Evolutionary conservation across 345 rosid species (phyloP), one percentile per base, ranked within the genome.

Genomic region (Lumnitzera littorea): DNA sequence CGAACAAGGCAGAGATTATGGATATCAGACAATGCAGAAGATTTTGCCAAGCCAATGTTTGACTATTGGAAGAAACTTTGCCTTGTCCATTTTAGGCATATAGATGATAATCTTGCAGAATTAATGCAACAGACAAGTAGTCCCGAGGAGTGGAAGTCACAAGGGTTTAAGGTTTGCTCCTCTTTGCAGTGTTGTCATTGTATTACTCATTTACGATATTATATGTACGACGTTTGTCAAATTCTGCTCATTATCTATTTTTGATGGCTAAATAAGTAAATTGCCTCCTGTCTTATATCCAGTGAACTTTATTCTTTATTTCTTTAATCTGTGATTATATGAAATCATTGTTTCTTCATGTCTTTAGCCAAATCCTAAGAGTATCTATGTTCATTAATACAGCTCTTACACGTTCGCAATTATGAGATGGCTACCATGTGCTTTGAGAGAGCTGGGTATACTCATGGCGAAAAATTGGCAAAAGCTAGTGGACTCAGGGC

Each of bases 1-100:
- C 78, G 80, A 3, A 82, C 87, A 11, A 64, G 76, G 62, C 85
- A 79, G 56, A 71, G 90, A 41, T 64, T 82, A 52, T 82, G 82
- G 85, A 74, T 84, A 24, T 73, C 79, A 63, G 90, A 84, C 62
- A 72, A 69, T 49, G 6, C 25, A 0, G 65, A 70, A 62, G 85
- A 78, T 16, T 46, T 64, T 15, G 70, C 76, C 0, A 60, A 66
- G 61, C 80, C 85, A 6, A 59, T 80, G 66, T 31, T 60, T 17
- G 65, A 54, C 47, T 67, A 61, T 16, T 60, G 70, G 70, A 60
- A 61, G 55, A 54, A 48, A 29, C 46, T 60, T n/a, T 20, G 61
- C 56, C 76, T 83, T 51, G 68, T 83, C 20, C 67, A 76, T 62
- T 71, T 69, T 5, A 55, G 71, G 51, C 55, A 64, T 61, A 53